Conservation (phyloP, 2,329 filamentous ascomycete genomes). For the Paraphoma chrysanthemicola region DNA sequence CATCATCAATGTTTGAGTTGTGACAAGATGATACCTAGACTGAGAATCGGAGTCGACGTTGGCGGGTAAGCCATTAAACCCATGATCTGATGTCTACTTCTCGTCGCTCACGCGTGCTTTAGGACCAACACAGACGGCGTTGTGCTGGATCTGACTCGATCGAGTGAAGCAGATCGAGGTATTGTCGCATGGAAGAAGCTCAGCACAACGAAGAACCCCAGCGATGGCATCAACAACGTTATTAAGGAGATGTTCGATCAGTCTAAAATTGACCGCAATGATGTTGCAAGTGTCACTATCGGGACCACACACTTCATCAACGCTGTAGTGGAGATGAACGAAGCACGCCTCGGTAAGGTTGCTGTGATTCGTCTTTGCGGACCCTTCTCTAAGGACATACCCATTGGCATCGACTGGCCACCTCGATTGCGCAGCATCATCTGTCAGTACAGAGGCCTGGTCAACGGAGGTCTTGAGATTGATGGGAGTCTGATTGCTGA, state of each 20-base stretch:
- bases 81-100: background rate
- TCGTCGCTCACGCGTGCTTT: background rate
- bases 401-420: slow-evolving; percentile 63
- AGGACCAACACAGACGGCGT: slow-evolving; percentile 49
- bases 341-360: slow-evolving; percentile 56
- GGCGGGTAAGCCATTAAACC: slow-evolving; percentile 23
- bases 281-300: slow-evolving; percentile 16
- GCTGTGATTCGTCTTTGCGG: slow-evolving; percentile 64
- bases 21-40: background rate
- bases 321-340: slow-evolving; percentile 63
- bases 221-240: slow-evolving; percentile 50
- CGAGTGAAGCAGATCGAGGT: slow-evolving; percentile 18
- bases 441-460: slow-evolving; percentile 51
- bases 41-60: slow-evolving; percentile 45
- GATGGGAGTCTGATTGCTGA: slow-evolving; percentile 56
- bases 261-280: slow-evolving; percentile 3
- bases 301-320: slow-evolving; percentile 66
- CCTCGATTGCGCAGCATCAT: slow-evolving; percentile 56
- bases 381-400: slow-evolving; percentile 60
- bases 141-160: slow-evolving; percentile 36
- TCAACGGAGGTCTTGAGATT: slow-evolving; percentile 53
- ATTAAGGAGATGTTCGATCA: slow-evolving; percentile 46
- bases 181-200: slow-evolving; percentile 45
- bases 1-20: no score
- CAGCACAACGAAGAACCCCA: slow-evolving; percentile 49